Conservation (phyloP, 2,329 filamentous ascomycete species). For the Pseudogymnoascus sp. region DNA sequence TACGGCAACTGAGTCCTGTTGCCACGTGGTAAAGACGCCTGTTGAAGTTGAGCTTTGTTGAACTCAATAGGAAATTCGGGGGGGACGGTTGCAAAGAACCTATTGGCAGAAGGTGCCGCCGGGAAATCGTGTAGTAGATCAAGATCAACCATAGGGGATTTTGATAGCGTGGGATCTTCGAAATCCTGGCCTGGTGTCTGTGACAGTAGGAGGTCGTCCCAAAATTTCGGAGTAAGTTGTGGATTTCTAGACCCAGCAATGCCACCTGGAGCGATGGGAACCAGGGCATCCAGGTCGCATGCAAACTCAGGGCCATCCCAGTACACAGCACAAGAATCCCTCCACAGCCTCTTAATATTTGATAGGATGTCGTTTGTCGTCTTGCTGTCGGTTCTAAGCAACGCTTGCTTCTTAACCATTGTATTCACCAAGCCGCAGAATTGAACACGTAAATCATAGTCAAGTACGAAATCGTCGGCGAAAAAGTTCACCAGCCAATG, state of each 20-base stretch:
- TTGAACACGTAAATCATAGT: slow-evolving; percentile 64
- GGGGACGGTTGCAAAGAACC: not conserved
- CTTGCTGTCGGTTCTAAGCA: slow-evolving; percentile 12
- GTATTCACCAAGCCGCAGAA: slow-evolving; percentile 79
- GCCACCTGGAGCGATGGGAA: slow-evolving; percentile 71
- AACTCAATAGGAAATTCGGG: slow-evolving; percentile 1
- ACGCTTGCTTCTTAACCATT: slow-evolving; percentile 13
- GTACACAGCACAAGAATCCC: slow-evolving; percentile 79
- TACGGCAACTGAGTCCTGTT: slow-evolving; percentile 2
- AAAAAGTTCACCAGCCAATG: slow-evolving; percentile 99
- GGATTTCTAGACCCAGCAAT: slow-evolving; percentile 56
- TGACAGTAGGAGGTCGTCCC: slow-evolving; percentile 34
- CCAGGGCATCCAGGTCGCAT: slow-evolving; percentile 53
- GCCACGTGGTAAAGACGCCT: not conserved
- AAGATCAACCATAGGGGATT: not conserved
- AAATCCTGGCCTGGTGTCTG: not conserved
- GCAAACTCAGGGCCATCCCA: slow-evolving; percentile 74
- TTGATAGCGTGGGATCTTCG: not conserved
- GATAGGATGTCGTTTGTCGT: slow-evolving; percentile 43
- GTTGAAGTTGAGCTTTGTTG: slow-evolving; percentile 1
- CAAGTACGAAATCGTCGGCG: slow-evolving; percentile 80
- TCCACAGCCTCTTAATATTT: slow-evolving; percentile 96
- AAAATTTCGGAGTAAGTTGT: slow-evolving; percentile 48
- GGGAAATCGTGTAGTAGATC: slow-evolving; percentile 5
- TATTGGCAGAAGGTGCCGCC: not conserved